Base-by-base conservation (phyloP, 352 stramenopile species). In the Phytophthora megakarya region DNA sequence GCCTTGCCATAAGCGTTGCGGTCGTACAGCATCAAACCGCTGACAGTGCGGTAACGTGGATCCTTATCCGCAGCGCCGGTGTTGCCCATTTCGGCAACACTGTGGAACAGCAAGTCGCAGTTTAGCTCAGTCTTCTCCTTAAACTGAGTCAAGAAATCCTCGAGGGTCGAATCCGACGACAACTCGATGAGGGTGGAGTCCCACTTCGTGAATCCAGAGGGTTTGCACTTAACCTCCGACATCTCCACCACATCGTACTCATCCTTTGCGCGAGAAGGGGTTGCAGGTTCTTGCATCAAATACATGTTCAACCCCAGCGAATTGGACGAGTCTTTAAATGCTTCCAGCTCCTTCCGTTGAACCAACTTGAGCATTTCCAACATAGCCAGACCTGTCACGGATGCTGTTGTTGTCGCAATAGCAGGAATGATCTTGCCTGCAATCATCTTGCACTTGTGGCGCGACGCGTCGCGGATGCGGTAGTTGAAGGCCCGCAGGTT, bases 381-480 rank as follows among this genome's bases (percentile, higher is more conserved):
- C 69, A 99, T 97, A 69, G 99, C 96, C 48, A 99, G 73, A 9
- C 97, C 97, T 2, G 97, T 98, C 46, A 99, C 97, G 48, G 99
- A 99, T 16, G 98, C 98, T 71, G 99, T 99, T 10, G 97, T 99
- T n/a, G 97, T 99, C 15, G 97, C 97, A 81, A 99, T 99, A 22
- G 98, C 97, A 15, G 97, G 97, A 64, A 99, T 99, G 66, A 99
- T 99, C 76, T 99, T 99, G 42, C 98, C 98, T 9, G 98, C 98
- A 65, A 99, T 99, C 70, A 98, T 98, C 81, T 99, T 99, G 71
- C 96, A 93, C 61, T 92, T 95, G 73, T 95, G 86, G 35, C 86
- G 86, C 13, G 84, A 90, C 25, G 85, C 84, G 62, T 90, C 72
- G 51, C 80, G 84, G 54, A 95, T 95, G 50, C 86, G 84, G 76